phyloP scores from a whole-genome alignment of 176 grass and related monocot genomes.

The Rhynchospora tenuis region DNA sequence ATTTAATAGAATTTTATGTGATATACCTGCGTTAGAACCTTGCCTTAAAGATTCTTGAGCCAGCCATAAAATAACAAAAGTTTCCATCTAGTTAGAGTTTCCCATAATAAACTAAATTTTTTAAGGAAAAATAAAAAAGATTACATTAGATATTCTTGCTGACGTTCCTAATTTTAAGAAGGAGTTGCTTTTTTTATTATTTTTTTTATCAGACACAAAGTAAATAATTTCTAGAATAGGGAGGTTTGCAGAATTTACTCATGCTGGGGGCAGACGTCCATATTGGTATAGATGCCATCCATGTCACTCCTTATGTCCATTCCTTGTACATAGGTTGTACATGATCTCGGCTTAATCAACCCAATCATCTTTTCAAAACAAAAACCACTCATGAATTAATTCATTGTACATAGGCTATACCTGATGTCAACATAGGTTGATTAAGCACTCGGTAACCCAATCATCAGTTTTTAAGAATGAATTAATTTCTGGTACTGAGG shows the following conservation, averaged over 20 bases:
- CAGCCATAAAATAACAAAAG: slow-evolving; percentile 82
- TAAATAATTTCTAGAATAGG: neutral
- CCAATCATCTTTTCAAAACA: slow-evolving; percentile 61
- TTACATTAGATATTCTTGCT: neutral
- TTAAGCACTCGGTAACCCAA: too few relatives aligned
- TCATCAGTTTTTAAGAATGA: too few relatives aligned
- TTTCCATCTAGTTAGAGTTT: slow-evolving; percentile 62
- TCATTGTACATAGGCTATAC: too few relatives aligned
- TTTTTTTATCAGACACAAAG: neutral
- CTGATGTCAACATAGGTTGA: too few relatives aligned
- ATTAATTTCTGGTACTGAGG: too few relatives aligned
- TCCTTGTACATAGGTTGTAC: slow-evolving; percentile 80
- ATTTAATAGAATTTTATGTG: neutral
- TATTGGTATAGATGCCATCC: too few relatives aligned
- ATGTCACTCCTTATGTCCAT: too few relatives aligned
- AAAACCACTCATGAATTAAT: too few relatives aligned
- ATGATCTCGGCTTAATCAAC: slow-evolving; percentile 40
- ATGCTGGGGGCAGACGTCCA: too few relatives aligned
- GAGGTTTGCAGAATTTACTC: neutral
- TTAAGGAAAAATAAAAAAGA: neutral
- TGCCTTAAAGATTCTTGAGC: slow-evolving; percentile 78
- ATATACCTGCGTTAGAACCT: neutral
- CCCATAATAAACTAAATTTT: slow-evolving; percentile 79
- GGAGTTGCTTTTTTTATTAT: neutral
- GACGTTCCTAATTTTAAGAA: neutral